Percentiles rank a stretch among this genome's conserved stretches.
These are phyloP conservation scores for Fraxinus velutina DNA, from an alignment of 305 asterid genomes.

Conservation along the genomic window DNA sequence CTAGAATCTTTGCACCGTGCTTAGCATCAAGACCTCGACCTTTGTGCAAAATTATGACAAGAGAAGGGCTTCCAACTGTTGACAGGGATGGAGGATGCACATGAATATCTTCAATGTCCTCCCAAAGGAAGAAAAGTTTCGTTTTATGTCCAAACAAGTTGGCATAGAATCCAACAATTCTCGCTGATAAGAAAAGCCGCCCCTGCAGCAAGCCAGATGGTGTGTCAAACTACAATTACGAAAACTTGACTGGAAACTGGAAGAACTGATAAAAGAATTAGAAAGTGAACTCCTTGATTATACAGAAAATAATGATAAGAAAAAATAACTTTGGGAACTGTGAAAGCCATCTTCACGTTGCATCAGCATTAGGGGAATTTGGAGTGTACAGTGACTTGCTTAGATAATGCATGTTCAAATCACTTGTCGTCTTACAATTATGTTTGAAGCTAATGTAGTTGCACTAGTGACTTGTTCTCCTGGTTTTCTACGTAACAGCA, in stretches of 20 bases:
- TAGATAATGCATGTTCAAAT: background rate
- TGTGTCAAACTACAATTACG: background rate
- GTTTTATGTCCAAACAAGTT: constrained; percentile 87
- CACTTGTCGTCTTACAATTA: background rate
- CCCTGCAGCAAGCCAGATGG: constrained; percentile 56
- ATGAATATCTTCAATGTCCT: constrained; percentile 81
- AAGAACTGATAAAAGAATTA: background rate
- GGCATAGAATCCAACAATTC: constrained; percentile 80
- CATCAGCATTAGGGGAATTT: background rate
- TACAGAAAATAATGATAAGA: background rate
- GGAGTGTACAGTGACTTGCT: background rate
- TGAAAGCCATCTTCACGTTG: background rate
- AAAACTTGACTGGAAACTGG: background rate
- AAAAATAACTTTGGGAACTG: background rate
- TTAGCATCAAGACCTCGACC: constrained; percentile 71
- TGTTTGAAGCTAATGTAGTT: background rate
- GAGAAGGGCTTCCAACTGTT: constrained; percentile 72
- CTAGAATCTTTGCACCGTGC: constrained; percentile 75
- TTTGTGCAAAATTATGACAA: constrained; percentile 63
- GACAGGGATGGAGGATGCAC: constrained; percentile 72
- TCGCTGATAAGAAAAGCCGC: constrained; percentile 73
- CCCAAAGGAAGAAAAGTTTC: constrained; percentile 80
- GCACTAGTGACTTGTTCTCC: background rate
- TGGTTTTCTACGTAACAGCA: background rate
- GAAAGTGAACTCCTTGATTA: background rate